These are phyloP conservation scores for Phyllosticta capitalensis DNA, from an alignment of 2,329 filamentous ascomycete genomes.

Conservation along the genomic window DNA sequence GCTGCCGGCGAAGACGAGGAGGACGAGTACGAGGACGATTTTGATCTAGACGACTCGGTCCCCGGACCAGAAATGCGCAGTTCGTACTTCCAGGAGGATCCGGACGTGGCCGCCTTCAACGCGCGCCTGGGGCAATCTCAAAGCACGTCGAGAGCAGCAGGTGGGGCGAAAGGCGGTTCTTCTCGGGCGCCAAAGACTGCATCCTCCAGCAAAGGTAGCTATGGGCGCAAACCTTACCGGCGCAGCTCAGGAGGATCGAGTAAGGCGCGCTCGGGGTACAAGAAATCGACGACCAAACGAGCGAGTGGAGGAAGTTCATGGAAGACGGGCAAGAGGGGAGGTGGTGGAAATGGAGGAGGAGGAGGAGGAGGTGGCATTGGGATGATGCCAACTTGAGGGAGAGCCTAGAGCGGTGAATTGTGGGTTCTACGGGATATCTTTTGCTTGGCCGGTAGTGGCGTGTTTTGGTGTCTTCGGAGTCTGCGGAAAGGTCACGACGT, in stretches of 20 bases:
- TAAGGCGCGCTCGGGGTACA: not conserved
- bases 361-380: constrained; percentile 22
- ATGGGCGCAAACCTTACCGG: constrained; percentile 6
- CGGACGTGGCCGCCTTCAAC: constrained; percentile 11
- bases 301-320: constrained; percentile 3
- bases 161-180: not conserved
- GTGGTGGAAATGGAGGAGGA: constrained; percentile 13
- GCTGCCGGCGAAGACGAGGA: constrained; percentile 11
- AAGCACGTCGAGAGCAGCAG: not conserved
- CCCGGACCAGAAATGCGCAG: not conserved
- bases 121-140: constrained; percentile 3
- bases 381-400: constrained; percentile 30
- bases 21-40: constrained; percentile 4
- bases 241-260: constrained; percentile 7
- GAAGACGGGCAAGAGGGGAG: constrained; percentile 4
- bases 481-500: not conserved
- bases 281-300: constrained; percentile 10
- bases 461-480: not conserved
- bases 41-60: not conserved
- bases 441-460: not conserved
- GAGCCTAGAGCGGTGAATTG: not conserved
- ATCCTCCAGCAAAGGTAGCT: not conserved
- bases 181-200: not conserved
- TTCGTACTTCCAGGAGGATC: constrained; percentile 6
- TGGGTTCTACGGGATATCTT: not conserved